These are phyloP conservation scores for Leccinum fibrillosum DNA, from an alignment of 768 basidiomycete species.

Conservation along the genomic window DNA sequence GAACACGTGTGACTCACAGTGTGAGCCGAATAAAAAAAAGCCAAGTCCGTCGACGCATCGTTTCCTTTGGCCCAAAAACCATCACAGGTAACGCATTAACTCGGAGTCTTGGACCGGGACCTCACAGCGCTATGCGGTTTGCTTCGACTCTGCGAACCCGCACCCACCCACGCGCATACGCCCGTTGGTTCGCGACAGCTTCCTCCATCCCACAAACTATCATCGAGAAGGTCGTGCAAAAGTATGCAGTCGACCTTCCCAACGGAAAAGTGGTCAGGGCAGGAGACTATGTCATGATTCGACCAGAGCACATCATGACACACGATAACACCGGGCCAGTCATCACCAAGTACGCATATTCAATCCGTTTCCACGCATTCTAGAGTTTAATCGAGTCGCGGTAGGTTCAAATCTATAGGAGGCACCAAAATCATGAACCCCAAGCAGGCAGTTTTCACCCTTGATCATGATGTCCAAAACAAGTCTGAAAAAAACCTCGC, in stretches of 20 bases:
- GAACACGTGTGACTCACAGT: background rate
- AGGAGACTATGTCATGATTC: slow-evolving; percentile 99
- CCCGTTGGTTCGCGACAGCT: slow-evolving; percentile 34
- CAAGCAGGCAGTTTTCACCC: slow-evolving; percentile 88
- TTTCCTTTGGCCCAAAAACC: background rate
- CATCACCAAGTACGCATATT: slow-evolving; percentile 77
- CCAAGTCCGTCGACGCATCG: background rate
- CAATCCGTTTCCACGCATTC: slow-evolving; percentile 1
- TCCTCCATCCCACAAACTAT: slow-evolving; percentile 68
- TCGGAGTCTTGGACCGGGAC: background rate
- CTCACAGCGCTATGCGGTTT: background rate
- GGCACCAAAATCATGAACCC: slow-evolving; percentile 80
- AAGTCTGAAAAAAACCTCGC: slow-evolving; percentile 82
- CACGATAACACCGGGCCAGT: slow-evolving; percentile 99
- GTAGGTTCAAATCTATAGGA: slow-evolving; percentile 91
- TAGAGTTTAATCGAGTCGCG: background rate
- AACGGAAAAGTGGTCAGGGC: slow-evolving; percentile 78
- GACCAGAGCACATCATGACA: slow-evolving; percentile 97
- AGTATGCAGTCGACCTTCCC: slow-evolving; percentile 89
- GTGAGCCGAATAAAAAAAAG: background rate
- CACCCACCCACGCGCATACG: background rate
- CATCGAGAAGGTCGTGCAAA: slow-evolving; percentile 97
- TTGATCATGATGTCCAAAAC: slow-evolving; percentile 99
- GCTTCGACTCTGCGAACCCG: slow-evolving; percentile 8
- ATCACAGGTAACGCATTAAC: background rate